These are phyloP conservation scores for Canavalia ensiformis DNA, from an alignment of 306 rosid genomes.

Conservation along the genomic window DNA sequence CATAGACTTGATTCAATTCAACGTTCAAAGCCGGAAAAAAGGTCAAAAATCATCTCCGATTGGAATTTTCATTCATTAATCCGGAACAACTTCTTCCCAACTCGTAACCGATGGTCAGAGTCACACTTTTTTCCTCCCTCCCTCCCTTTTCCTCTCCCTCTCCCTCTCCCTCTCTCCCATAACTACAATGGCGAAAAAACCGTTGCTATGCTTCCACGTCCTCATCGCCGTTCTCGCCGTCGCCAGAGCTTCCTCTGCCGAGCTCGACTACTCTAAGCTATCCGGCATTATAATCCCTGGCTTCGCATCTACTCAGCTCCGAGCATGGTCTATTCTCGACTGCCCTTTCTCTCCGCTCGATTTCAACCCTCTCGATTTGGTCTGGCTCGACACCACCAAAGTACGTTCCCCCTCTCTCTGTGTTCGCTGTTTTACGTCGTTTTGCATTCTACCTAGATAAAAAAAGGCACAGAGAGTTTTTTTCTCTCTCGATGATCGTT, in stretches of 20 bases:
- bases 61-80: conserved; percentile 1
- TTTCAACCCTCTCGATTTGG: conserved; percentile 99
- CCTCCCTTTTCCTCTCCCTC: background rate
- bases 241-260: conserved; percentile 33
- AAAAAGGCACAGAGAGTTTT: background rate
- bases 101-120: conserved; percentile 19
- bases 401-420: conserved; percentile 52
- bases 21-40: background rate
- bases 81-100: background rate
- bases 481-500: background rate
- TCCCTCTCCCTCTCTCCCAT: background rate
- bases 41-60: conserved; percentile 17
- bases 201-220: conserved; percentile 43
- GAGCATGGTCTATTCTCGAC: conserved; percentile 98
- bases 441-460: background rate
- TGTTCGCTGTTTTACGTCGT: background rate
- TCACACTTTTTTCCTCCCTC: conserved; percentile 7
- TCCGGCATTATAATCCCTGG: conserved; percentile 97
- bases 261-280: conserved; percentile 83
- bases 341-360: conserved; percentile 97
- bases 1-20: background rate
- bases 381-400: conserved; percentile 96
- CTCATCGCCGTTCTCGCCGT: conserved; percentile 43
- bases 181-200: conserved; percentile 33
- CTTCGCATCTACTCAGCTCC: conserved; percentile 97